Evolutionary conservation across 257 asterid genomes (phyloP), one percentile per base, ranked within the genome.

Genomic region (Primulina tabacum): DNA sequence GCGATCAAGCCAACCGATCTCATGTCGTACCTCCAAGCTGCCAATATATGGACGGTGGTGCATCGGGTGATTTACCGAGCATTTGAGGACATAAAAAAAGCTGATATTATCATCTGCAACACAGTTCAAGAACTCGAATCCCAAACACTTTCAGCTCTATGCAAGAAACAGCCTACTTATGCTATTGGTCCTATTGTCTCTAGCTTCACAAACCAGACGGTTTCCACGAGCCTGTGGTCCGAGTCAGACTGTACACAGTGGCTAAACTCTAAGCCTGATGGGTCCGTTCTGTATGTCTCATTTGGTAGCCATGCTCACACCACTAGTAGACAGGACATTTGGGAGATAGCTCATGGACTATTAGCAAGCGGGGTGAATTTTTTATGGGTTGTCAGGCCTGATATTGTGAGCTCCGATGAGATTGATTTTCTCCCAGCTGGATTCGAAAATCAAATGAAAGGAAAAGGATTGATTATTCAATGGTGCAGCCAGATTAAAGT

Each of bases 251-350:
- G 90, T 82, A 80, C 83, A 12, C 83, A 82, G 1, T 90, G 95
- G 95, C 91, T 90, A 58, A 70, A 84, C 69, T 28, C 8, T 28
- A 84, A 83, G 83, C 89, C 89, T 18, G 11, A 72, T 4, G 76
- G 86, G 5, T 84, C 96, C 21, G 92, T 88, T 40, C 29, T 88
- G 20, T 90, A 88, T 60, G 88, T 90, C 38, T 90, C 96, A 0
- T 90, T 90, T 32, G 96, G 96, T 0, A 88, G 96, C 75, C 86
- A 84, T 29, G 90, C 95, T 2, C 90, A 83, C 71, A 80, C 87
- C 24, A 83, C 86, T 3, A 83, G 81, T 24, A 83, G 82, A 70
- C 66, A 84, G 2, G 95, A 86, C 63, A 72, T 88, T 35, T 62
- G 82, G 76, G 95, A 88, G 68, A 90, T 90, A 21, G 92, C 92